A percentile compares a stretch with the other conserved stretches of the same genome.
Evolutionary conservation across 2,329 filamentous ascomycete species (phyloP).

Genomic region (Fusarium anthophilum): DNA sequence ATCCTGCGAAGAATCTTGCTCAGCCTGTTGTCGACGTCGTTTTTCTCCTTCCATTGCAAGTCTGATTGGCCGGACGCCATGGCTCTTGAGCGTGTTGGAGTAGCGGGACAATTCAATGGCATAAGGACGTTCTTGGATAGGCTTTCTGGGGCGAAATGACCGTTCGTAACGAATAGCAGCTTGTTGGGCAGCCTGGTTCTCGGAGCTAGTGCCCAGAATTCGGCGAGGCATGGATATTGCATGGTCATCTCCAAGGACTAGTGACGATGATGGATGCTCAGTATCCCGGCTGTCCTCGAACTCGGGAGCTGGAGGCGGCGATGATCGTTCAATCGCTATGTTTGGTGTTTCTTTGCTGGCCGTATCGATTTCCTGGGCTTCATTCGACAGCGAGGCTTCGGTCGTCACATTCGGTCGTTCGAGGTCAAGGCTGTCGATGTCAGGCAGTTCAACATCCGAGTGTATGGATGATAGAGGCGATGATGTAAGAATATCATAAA

Average conservation of each 20-base stretch:
- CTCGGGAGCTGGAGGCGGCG: conserved; percentile 44
- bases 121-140: conserved; percentile 70
- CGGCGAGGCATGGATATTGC: conserved; percentile 24
- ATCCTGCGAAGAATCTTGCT: conserved; percentile 58
- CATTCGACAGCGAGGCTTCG: not conserved
- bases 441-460: conserved; percentile 42
- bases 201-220: conserved; percentile 17
- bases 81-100: conserved; percentile 61
- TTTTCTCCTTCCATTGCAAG: conserved; percentile 48
- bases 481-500: conserved; percentile 35
- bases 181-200: conserved; percentile 40
- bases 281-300: conserved; percentile 10
- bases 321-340: conserved; percentile 50
- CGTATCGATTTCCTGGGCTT: not conserved
- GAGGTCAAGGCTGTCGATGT: conserved; percentile 32
- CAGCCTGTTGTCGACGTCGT: conserved; percentile 52
- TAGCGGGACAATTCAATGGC: conserved; percentile 65
- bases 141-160: conserved; percentile 67
- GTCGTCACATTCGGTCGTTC: not conserved
- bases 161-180: conserved; percentile 52
- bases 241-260: not conserved
- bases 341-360: conserved; percentile 49
- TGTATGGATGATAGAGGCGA: conserved; percentile 49
- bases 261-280: not conserved
- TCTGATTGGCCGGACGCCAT: conserved; percentile 63